Evolutionary conservation across 73 alveolate genomes (phyloP).

Genomic region (Stentor coeruleus): DNA sequence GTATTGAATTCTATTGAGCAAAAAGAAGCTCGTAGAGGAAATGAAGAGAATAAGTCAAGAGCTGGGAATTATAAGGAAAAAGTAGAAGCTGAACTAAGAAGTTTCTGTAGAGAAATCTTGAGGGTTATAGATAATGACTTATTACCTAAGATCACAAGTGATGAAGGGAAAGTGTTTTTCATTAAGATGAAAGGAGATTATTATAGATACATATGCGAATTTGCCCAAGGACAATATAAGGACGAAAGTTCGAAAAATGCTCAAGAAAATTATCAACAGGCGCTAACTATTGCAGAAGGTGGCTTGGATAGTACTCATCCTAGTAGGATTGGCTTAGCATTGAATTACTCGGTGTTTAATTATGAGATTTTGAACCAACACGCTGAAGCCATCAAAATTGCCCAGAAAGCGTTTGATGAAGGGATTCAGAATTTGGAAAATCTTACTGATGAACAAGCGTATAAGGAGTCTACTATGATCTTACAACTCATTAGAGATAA

Average conservation of each 20-base stretch:
- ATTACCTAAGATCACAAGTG: constrained; percentile 51
- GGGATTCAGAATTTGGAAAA: no score
- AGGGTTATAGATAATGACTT: constrained; percentile 56
- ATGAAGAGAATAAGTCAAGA: constrained; percentile 55
- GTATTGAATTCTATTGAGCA: constrained; percentile 63
- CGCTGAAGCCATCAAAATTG: no score
- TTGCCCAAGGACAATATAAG: constrained; percentile 69
- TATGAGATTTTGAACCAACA: constrained; percentile 73
- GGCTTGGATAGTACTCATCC: constrained; percentile 82
- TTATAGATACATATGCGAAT: constrained; percentile 88
- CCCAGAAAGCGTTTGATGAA: no score
- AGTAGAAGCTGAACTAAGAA: constrained; percentile 70
- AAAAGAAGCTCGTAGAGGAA: constrained; percentile 73
- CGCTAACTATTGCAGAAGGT: constrained; percentile 63
- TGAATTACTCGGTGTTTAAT: constrained; percentile 85
- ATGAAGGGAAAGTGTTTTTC: constrained; percentile 77
- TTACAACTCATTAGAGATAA: no score
- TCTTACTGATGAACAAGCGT: no score
- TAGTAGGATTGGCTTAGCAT: constrained; percentile 81
- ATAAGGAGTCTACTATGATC: no score
- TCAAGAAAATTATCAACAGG: constrained; percentile 79
- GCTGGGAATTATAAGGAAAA: constrained; percentile 66
- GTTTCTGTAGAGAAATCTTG: constrained; percentile 62
- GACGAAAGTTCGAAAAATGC: constrained; percentile 69
- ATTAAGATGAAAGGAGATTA: constrained; percentile 94